A percentile compares a stretch with the other conserved stretches of the same genome.
These are phyloP conservation scores for Citrus mangshanensis DNA, from an alignment of 345 rosid genomes.

Conservation along the genomic window DNA sequence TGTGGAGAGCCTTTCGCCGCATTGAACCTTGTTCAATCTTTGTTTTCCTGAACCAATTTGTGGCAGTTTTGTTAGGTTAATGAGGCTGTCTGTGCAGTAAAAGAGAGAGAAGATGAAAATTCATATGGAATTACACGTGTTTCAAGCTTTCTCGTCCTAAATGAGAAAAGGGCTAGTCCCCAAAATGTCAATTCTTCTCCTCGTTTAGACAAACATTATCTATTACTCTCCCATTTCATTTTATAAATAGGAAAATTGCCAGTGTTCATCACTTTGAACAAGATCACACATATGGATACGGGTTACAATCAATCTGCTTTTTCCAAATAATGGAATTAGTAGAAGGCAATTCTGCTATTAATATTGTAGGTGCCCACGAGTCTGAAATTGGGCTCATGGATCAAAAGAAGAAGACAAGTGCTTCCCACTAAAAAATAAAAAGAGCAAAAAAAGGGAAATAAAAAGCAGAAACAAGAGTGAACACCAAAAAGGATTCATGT, in stretches of 20 bases:
- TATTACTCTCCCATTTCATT: neutral
- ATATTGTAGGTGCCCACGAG: neutral
- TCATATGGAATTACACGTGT: neutral
- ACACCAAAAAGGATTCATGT: constrained; percentile 18
- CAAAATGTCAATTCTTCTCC: neutral
- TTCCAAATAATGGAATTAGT: neutral
- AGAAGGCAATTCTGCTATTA: neutral
- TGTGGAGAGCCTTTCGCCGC: neutral
- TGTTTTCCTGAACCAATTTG: neutral
- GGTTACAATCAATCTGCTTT: neutral
- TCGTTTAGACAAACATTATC: neutral
- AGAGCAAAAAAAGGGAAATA: constrained; percentile 19
- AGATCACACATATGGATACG: neutral
- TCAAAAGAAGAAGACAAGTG: neutral
- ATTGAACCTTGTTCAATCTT: too few relatives aligned
- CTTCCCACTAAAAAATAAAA: constrained; percentile 14
- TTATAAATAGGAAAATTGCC: neutral
- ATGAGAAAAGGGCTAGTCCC: neutral
- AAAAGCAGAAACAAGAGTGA: constrained; percentile 17
- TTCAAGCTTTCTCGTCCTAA: neutral
- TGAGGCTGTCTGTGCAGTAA: too few relatives aligned
- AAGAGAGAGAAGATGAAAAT: too few relatives aligned
- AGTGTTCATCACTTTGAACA: neutral
- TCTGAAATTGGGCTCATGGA: constrained; percentile 14
- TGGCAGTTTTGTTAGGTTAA: too few relatives aligned